These are phyloP conservation scores for Geranium incanum DNA, from an alignment of 441 rosid genomes.

Conservation along the genomic window DNA sequence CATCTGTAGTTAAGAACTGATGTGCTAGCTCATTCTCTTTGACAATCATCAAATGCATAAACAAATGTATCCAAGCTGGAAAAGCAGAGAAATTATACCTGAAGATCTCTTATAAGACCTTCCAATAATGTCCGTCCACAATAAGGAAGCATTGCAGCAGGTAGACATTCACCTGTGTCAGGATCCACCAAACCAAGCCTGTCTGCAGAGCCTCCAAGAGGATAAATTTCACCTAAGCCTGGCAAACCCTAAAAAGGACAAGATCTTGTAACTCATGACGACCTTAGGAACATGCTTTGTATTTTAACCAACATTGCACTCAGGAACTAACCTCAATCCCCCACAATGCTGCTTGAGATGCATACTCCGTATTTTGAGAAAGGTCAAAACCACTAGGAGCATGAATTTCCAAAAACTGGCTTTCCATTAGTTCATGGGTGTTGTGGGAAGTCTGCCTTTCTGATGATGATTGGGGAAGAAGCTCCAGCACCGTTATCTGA, in stretches of 20 bases:
- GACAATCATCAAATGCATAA: conserved; percentile 15
- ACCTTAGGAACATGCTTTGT: background rate
- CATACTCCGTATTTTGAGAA: conserved; percentile 55
- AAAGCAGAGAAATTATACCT: conserved; percentile 41
- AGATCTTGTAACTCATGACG: conserved; percentile 42
- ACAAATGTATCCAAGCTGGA: conserved; percentile 11
- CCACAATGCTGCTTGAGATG: conserved; percentile 88
- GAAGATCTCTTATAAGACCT: conserved; percentile 90
- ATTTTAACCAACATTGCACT: conserved; percentile 14
- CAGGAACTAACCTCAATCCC: conserved; percentile 67
- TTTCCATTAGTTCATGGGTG: conserved; percentile 39
- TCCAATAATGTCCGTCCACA: conserved; percentile 88
- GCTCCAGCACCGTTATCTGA: conserved; percentile 76
- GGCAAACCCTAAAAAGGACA: conserved; percentile 78
- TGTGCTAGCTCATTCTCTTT: background rate
- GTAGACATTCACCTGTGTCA: conserved; percentile 83
- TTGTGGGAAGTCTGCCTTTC: conserved; percentile 42
- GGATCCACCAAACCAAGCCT: conserved; percentile 81
- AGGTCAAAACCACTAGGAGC: conserved; percentile 69
- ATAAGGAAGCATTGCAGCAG: conserved; percentile 92
- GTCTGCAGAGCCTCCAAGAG: conserved; percentile 90
- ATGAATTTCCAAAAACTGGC: conserved; percentile 64
- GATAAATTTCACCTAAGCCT: conserved; percentile 86
- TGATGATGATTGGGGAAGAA: conserved; percentile 48
- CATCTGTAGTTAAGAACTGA: background rate